These are phyloP conservation scores for Phaseolus lunatus DNA, from an alignment of 306 rosid species.

Conservation along the genomic window DNA sequence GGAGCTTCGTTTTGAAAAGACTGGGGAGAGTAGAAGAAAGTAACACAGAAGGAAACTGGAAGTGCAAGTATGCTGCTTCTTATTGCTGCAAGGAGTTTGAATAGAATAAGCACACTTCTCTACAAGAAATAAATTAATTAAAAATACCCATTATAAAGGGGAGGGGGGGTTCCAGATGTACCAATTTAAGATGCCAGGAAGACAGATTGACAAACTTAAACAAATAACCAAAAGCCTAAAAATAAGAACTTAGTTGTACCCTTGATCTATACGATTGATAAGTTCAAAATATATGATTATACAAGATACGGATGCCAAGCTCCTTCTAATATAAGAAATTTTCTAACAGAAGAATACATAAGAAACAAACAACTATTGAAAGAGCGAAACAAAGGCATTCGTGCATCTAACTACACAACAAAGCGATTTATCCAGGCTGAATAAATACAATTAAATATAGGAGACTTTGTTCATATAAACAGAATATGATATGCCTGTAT, in stretches of 20 bases:
- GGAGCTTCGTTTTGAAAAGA: constrained; percentile 39
- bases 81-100: constrained; percentile 53
- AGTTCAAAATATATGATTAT: neutral
- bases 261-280: neutral
- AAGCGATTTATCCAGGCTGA: too few species aligned
- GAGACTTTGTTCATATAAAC: too few species aligned
- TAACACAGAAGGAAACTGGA: constrained; percentile 34
- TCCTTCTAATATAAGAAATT: neutral
- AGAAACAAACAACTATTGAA: too few species aligned
- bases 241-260: neutral
- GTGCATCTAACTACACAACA: too few species aligned
- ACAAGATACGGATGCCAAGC: neutral
- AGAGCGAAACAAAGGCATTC: too few species aligned
- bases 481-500: too few species aligned
- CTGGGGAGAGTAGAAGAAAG: constrained; percentile 36
- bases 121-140: constrained; percentile 1
- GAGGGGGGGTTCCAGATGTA: too few species aligned
- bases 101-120: constrained; percentile 41
- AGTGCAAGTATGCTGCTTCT: constrained; percentile 42
- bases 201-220: neutral
- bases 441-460: too few species aligned
- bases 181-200: too few species aligned
- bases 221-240: constrained; percentile 1
- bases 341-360: neutral
- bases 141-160: too few species aligned